Evolutionary conservation across 2,329 filamentous ascomycete genomes (phyloP).

Genomic region (Rhynchosporium agropyri): DNA sequence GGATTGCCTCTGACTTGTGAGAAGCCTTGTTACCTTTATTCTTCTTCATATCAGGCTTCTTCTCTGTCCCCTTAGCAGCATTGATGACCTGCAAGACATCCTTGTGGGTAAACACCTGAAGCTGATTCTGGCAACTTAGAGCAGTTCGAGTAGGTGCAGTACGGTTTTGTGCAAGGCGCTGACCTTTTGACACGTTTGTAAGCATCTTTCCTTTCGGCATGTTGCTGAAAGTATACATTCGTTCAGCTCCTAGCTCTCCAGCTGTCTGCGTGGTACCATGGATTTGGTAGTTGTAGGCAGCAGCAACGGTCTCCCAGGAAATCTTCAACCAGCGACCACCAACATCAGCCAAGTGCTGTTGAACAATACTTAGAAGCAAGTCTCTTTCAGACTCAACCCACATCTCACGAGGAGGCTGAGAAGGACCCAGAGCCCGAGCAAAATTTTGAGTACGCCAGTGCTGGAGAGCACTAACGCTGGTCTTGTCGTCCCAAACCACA

Average conservation of each 20-base stretch:
- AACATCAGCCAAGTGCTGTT: background rate
- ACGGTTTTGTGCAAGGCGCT: background rate
- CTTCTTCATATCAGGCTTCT: background rate
- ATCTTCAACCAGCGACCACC: background rate
- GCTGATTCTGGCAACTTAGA: background rate
- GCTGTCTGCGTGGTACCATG: background rate
- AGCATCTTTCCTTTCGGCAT: background rate
- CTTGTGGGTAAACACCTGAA: background rate
- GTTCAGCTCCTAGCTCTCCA: background rate
- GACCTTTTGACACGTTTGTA: background rate
- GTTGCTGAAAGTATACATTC: background rate
- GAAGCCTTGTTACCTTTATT: background rate
- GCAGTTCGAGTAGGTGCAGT: background rate
- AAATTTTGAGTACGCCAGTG: background rate
- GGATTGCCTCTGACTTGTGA: background rate
- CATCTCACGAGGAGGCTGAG: background rate
- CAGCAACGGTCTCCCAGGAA: background rate
- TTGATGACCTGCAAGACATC: background rate
- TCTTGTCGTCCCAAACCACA: background rate
- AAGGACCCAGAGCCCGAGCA: background rate
- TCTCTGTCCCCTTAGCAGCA: background rate
- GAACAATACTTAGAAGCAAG: background rate
- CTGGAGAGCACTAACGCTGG: background rate
- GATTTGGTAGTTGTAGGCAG: background rate
- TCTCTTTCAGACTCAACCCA: conserved; percentile 12